Base-by-base conservation (phyloP, 1,284 basidiomycete genomes). In the Apiotrichum domesticum region DNA sequence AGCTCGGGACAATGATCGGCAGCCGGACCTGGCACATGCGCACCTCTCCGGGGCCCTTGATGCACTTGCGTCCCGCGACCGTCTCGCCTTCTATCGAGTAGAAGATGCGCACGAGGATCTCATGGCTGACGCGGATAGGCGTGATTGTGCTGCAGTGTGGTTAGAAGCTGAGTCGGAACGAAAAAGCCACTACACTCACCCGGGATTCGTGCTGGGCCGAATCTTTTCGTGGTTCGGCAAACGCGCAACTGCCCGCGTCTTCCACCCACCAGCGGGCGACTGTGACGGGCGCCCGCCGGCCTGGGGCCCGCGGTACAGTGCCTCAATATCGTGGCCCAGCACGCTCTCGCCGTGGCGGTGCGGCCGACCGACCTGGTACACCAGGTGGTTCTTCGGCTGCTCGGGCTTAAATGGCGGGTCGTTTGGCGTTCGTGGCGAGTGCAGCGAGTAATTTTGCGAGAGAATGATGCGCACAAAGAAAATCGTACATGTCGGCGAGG, bases 171-270 rank as follows among this genome's bases (percentile, higher is more conserved):
- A 21, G 3, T 8, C 6, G 7, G 1, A 14, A 4, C 11, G 3
- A 3, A 48, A 4, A 4, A 6, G 11, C 6, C 9, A 6, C 34
- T 13, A 5, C 14, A 64, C 72, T 65, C 53, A 75, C 73, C 73
- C 74, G 6, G 67, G 61, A 48, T 66, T 64, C 2, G 74, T 77
- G 6, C 67, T 66, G 10, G 75, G 74, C 40, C 74, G 51, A n/a
- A 74, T 67, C 53, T 73, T 76, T 3, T 72, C 70, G 54, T 77
- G 73, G 56, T 64, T 66, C 2, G 75, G 75, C 57, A 77, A 52
- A 21, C 75, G 58, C 32, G 64, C 69, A 32, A 74, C 66, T 0
- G 71, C 71, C 9, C 64, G 63, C 0, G 65, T 69, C 21, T 61
- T 63, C 63, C 64, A 73, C 0, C 70, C 69, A 14, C 56, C 63